phyloP scores from a whole-genome alignment of 2,329 filamentous ascomycete genomes.

The Stenocarpella maydis region DNA sequence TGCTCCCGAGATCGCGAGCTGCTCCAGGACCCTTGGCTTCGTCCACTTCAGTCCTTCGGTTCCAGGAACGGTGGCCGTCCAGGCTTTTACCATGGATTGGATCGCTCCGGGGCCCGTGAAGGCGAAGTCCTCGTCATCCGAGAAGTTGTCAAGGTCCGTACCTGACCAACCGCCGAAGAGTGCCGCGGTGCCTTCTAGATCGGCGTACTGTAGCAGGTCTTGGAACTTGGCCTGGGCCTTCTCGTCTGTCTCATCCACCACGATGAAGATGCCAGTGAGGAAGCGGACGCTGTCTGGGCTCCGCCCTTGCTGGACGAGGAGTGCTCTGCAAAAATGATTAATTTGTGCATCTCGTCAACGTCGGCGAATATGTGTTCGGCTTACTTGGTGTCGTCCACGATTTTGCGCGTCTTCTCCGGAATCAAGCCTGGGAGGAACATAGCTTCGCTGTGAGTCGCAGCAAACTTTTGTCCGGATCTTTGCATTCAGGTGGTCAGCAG shows the following conservation, averaged over 20 bases:
- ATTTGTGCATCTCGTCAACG: background rate
- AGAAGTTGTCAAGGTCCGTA: constrained; percentile 19
- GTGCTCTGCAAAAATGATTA: background rate
- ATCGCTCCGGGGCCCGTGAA: constrained; percentile 11
- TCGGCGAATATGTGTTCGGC: background rate
- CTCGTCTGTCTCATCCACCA: constrained; percentile 31
- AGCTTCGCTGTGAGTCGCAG: constrained; percentile 28
- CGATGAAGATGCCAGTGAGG: constrained; percentile 26
- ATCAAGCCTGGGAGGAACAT: constrained; percentile 26
- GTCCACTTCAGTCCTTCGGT: constrained; percentile 28
- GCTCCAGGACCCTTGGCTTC: constrained; percentile 21
- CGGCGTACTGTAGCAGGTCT: constrained; percentile 20
- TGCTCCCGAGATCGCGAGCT: constrained; percentile 1
- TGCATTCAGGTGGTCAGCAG: background rate
- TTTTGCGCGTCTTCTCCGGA: constrained; percentile 15
- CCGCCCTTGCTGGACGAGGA: background rate
- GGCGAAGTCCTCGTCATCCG: constrained; percentile 28
- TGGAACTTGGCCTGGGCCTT: constrained; percentile 27
- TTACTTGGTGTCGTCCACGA: constrained; percentile 21
- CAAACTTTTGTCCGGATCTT: constrained; percentile 24
- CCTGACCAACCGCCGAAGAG: constrained; percentile 29
- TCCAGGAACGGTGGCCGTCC: constrained; percentile 17
- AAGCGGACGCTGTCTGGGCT: constrained; percentile 9
- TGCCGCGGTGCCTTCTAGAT: constrained; percentile 23
- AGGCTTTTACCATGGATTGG: constrained; percentile 26